Conservation (phyloP, 2,329 filamentous ascomycete genomes). For the Macrophomina pseudophaseolina region DNA sequence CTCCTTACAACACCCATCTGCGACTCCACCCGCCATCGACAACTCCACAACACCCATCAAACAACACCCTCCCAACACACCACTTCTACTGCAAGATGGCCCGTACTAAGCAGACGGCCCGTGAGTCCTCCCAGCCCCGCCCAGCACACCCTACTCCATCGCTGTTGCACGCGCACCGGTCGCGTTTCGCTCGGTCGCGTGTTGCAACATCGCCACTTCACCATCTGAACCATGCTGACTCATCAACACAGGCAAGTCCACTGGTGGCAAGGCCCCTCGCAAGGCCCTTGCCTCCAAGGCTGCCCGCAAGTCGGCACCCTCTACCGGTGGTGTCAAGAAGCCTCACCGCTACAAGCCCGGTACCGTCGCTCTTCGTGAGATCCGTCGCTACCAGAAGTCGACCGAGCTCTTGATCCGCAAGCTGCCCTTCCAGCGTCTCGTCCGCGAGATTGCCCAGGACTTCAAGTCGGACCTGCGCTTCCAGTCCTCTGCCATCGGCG, state of each 20-base stretch:
- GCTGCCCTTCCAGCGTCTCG: constrained; percentile 79
- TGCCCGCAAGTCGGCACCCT: constrained; percentile 96
- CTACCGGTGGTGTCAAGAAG: constrained; percentile 75
- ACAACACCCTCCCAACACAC: neutral
- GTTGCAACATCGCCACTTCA: constrained; percentile 21
- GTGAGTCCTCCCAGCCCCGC: constrained; percentile 48
- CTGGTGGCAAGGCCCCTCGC: constrained; percentile 73
- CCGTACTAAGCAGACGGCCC: constrained; percentile 62
- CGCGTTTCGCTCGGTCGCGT: constrained; percentile 28
- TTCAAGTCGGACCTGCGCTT: constrained; percentile 78
- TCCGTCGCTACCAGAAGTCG: constrained; percentile 85
- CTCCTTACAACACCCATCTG: constrained; percentile 39
- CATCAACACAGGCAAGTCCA: constrained; percentile 67
- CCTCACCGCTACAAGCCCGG: constrained; percentile 66
- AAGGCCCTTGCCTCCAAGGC: constrained; percentile 99
- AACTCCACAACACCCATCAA: constrained; percentile 34
- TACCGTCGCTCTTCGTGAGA: constrained; percentile 88
- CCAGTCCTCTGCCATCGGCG: constrained; percentile 94
- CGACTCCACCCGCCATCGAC: constrained; percentile 26
- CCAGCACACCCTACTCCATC: constrained; percentile 31
- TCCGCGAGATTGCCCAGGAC: constrained; percentile 74
- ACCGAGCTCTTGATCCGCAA: constrained; percentile 86
- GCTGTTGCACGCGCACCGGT: constrained; percentile 29
- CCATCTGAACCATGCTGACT: constrained; percentile 37
- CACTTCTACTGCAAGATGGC: constrained; percentile 49